phyloP scores from a whole-genome alignment of 2,329 filamentous ascomycete genomes.

The Fusarium citri region DNA sequence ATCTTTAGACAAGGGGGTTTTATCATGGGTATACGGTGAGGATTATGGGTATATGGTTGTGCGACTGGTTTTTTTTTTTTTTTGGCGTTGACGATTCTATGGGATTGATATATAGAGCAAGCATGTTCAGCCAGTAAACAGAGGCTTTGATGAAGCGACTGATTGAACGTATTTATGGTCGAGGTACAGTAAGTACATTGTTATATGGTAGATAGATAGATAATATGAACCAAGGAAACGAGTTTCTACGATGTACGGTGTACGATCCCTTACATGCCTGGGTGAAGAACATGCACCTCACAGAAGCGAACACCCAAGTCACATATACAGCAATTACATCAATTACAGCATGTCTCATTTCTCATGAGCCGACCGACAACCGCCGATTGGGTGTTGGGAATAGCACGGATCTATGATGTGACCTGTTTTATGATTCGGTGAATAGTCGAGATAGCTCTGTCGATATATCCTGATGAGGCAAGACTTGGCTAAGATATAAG shows the following conservation, averaged over 20 bases:
- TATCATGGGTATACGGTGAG: conserved; percentile 11
- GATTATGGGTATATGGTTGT: neutral
- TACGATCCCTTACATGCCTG: too few species aligned
- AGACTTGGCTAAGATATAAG: conserved; percentile 16
- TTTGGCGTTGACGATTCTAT: conserved; percentile 18
- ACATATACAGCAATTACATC: neutral
- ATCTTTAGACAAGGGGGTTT: conserved; percentile 50
- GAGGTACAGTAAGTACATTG: neutral
- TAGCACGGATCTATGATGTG: conserved; percentile 7
- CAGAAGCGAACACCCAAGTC: neutral
- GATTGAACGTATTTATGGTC: conserved; percentile 7
- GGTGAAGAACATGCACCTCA: neutral
- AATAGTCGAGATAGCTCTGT: conserved; percentile 26
- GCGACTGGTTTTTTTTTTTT: too few species aligned
- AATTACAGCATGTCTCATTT: neutral
- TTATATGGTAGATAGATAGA: conserved; percentile 18
- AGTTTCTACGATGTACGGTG: neutral
- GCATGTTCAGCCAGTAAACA: conserved; percentile 17
- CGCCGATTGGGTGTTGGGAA: conserved; percentile 21
- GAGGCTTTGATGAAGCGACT: conserved; percentile 16
- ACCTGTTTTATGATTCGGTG: conserved; percentile 31
- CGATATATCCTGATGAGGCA: conserved; percentile 29
- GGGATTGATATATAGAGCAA: conserved; percentile 15
- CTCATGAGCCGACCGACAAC: conserved; percentile 31
- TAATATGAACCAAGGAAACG: conserved; percentile 10